A percentile compares a stretch with the other conserved stretches of the same genome.
Conservation (phyloP, 495 filamentous ascomycete species). For the Xylaria scruposa region DNA sequence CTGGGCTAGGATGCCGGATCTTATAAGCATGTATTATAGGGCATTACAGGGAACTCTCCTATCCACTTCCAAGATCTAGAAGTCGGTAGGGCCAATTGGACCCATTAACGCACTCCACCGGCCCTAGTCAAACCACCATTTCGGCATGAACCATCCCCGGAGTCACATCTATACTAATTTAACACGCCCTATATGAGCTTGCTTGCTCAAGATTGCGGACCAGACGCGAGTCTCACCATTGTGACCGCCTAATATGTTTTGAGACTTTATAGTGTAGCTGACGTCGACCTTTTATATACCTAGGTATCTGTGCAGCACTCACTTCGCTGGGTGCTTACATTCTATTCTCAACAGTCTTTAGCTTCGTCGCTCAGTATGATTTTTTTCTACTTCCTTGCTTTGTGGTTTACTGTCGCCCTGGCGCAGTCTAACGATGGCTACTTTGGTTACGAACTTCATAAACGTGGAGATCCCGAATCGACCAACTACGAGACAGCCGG, state of each 20-base stretch:
- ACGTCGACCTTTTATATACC: neutral
- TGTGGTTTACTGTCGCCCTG: conserved; percentile 31
- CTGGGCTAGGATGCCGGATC: neutral
- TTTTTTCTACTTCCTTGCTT: conserved; percentile 34
- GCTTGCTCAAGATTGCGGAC: neutral
- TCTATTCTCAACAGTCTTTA: neutral
- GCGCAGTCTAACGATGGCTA: conserved; percentile 50
- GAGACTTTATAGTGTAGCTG: neutral
- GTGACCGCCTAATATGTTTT: neutral
- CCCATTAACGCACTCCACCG: neutral
- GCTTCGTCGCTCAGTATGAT: conserved; percentile 31
- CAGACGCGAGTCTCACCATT: neutral
- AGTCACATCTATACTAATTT: conserved; percentile 24
- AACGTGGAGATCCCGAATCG: conserved; percentile 55
- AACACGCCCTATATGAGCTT: neutral
- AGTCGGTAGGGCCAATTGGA: neutral
- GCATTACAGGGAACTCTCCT: neutral
- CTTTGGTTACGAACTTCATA: conserved; percentile 59
- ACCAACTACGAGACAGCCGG: conserved; percentile 58
- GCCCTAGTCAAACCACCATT: neutral
- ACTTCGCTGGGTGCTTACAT: neutral
- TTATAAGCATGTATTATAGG: neutral
- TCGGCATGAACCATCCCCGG: neutral
- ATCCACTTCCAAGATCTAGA: neutral
- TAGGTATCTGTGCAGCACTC: neutral